Conservation (phyloP, 441 rosid species). For the Syzygium syzygioides region DNA sequence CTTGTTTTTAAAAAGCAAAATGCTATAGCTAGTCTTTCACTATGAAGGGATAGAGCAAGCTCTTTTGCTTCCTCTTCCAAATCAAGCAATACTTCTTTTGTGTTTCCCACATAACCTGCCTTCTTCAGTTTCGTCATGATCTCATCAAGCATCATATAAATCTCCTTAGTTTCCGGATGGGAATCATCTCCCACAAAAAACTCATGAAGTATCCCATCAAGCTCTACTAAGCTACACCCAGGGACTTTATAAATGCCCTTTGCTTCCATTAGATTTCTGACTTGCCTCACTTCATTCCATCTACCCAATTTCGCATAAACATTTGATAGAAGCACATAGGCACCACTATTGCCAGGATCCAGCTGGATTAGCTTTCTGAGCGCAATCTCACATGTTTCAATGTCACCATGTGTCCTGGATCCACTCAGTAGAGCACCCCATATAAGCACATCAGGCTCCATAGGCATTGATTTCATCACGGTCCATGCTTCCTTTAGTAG, state of each 20-base stretch:
- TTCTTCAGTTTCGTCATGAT: constrained; percentile 25
- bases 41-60: constrained; percentile 28
- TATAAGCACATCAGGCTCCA: constrained; percentile 32
- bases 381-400: constrained; percentile 28
- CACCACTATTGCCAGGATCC: constrained; percentile 29
- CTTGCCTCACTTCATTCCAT: constrained; percentile 34
- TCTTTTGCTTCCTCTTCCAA: constrained; percentile 44
- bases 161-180: constrained; percentile 22
- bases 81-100: constrained; percentile 35
- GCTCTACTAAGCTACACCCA: constrained; percentile 36
- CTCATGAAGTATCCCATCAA: constrained; percentile 33
- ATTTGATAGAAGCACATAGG: constrained; percentile 38
- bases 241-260: constrained; percentile 36
- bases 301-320: constrained; percentile 30
- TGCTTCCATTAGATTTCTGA: constrained; percentile 31
- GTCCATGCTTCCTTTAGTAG: constrained; percentile 12
- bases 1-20: constrained; percentile 30
- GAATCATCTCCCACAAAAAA: constrained; percentile 36
- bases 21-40: constrained; percentile 32
- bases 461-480: constrained; percentile 24
- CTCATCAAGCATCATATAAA: constrained; percentile 33
- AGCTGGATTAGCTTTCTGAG: constrained; percentile 27
- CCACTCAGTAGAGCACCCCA: constrained; percentile 45
- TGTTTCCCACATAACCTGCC: constrained; percentile 31
- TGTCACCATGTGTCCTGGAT: constrained; percentile 26